Conservation (phyloP, 2,329 filamentous ascomycete genomes). For the Chrysoporthe austroafricana region DNA sequence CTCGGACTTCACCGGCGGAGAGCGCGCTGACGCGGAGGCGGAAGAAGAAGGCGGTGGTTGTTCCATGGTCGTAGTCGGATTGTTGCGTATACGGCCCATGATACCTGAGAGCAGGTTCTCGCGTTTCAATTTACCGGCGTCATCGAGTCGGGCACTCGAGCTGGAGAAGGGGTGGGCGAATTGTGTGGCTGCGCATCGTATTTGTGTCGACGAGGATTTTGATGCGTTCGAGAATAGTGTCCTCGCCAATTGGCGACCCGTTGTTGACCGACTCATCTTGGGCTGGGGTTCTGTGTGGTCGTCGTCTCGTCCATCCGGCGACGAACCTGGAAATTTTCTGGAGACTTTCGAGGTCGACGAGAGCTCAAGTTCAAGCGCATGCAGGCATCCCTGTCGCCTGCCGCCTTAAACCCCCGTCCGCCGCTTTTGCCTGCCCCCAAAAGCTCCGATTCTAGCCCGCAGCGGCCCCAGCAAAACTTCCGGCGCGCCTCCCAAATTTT, state of each 20-base stretch:
- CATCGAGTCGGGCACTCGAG: constrained; percentile 22
- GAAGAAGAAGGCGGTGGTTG: constrained; percentile 17
- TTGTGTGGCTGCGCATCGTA: constrained; percentile 24
- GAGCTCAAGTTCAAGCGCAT: constrained; percentile 8
- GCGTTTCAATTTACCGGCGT: constrained; percentile 9
- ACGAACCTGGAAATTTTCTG: constrained; percentile 14
- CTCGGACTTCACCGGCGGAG: neutral
- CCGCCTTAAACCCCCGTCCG: constrained; percentile 6
- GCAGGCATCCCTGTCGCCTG: constrained; percentile 22
- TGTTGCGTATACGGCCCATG: neutral
- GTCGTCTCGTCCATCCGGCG: constrained; percentile 29
- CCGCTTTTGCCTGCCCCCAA: constrained; percentile 22
- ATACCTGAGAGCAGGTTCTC: constrained; percentile 14
- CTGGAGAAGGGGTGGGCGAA: constrained; percentile 25
- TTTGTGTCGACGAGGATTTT: constrained; percentile 10
- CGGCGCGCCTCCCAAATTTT: constrained; percentile 25
- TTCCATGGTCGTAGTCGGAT: constrained; percentile 11
- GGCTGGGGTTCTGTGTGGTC: constrained; percentile 31
- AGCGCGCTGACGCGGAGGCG: constrained; percentile 4
- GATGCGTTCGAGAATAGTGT: constrained; percentile 42
- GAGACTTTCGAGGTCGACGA: constrained; percentile 10
- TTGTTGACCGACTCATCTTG: constrained; percentile 49
- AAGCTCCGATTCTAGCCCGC: constrained; percentile 27
- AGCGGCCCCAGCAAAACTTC: constrained; percentile 24
- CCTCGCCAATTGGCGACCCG: constrained; percentile 48